These are phyloP conservation scores for Pleurotus eryngii DNA, from an alignment of 768 basidiomycete genomes.

Conservation along the genomic window DNA sequence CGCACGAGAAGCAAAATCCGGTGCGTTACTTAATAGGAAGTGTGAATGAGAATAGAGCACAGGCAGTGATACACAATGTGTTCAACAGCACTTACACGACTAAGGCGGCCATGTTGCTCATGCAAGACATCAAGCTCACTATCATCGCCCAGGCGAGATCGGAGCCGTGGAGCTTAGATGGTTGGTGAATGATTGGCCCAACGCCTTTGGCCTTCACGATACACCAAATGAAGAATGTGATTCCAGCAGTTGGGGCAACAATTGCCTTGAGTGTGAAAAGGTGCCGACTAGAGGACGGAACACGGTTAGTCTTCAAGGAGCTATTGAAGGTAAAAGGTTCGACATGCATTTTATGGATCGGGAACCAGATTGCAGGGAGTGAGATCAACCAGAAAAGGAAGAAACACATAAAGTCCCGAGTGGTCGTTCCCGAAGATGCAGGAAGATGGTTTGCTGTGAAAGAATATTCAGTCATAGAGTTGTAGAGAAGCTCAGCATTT, in stretches of 20 bases:
- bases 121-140: constrained; percentile 68
- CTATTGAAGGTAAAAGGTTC: neutral
- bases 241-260: constrained; percentile 65
- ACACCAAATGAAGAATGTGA: constrained; percentile 75
- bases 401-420: constrained; percentile 77
- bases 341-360: constrained; percentile 73
- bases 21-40: constrained; percentile 52
- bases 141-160: constrained; percentile 77
- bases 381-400: constrained; percentile 85
- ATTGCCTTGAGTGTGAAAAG: constrained; percentile 79
- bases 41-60: constrained; percentile 13
- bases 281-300: constrained; percentile 47
- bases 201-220: constrained; percentile 76
- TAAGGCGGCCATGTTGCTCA: constrained; percentile 77
- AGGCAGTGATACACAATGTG: too few relatives aligned
- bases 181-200: constrained; percentile 69
- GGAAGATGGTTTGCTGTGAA: constrained; percentile 64
- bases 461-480: neutral
- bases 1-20: constrained; percentile 71
- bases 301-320: constrained; percentile 8
- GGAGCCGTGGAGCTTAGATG: constrained; percentile 59
- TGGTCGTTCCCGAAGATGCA: constrained; percentile 69
- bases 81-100: constrained; percentile 41
- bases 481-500: neutral
- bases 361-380: constrained; percentile 79